Evolutionary conservation across 768 basidiomycete genomes (phyloP), one percentile per base, ranked within the genome.

Genomic region (Podaxis sp.): DNA sequence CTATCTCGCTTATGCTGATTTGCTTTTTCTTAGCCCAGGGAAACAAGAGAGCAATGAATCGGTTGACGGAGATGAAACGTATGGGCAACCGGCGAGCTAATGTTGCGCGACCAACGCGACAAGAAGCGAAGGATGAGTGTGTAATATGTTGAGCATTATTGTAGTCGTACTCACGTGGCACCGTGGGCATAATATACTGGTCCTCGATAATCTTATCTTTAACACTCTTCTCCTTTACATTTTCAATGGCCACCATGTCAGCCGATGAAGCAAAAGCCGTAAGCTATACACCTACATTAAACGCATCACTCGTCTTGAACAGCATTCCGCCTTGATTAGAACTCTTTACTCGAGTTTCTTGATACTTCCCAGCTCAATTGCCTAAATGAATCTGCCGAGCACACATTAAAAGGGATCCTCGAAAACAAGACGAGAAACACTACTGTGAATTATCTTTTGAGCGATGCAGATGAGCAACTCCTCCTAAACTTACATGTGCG

Each of bases 41-140:
- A n/a, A 96, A 99, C 77, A 96, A 95, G 75, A 88, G 96, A 40
- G 96, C 96, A 4, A 99, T 97, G 95, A 91, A 86, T 66, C 86
- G 96, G 36, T 76, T 99, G 71, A 96, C 96, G 28, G 96, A 99
- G 75, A 89, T 99, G 83, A 97, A 97, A 74, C 88, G 93, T 36
- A 84, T 87, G 78, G 91, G 93, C 11, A 87, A 87, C 73, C 93
- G 90, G 74, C 84, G 90, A 66, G 81, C 82, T 51, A 88, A 90
- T 66, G 83, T 88, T 56, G 87, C 87, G 17, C 86, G 96, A 65
- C 95, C 96, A 38, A 98, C 96, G 20, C 84, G 96, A 62, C 90
- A 96, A 71, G 87, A 99, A 71, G 95, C 96, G 12, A 89, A 91
- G 76, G 92, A 95, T 62, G 96, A 99, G 71, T 96, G 96, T 80